Evolutionary conservation across 345 rosid genomes (phyloP), one percentile per base, ranked within the genome.

Genomic region (Ceriops tagal): DNA sequence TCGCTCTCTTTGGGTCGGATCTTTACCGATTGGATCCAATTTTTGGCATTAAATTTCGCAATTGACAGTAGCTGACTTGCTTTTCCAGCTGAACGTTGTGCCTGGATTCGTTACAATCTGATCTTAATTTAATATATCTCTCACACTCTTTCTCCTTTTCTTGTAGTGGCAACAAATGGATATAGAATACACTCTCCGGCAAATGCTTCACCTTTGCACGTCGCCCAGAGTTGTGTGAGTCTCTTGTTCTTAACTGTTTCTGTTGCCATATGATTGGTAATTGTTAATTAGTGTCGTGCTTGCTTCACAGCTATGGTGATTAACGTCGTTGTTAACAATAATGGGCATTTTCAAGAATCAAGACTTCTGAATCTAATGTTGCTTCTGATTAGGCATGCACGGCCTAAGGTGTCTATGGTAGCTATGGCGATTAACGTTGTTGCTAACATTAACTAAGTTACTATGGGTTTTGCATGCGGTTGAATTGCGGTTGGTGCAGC

Each of bases 91-190:
- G 46, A 39, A 9, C 15, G 46, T 16, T 39, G 46, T 10, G 46
- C 15, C 11, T 39, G 15, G 46, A 39, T 1, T 39, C 46, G 4
- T 39, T 39, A 15, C 46, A 39, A 39, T 39, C 46, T 0, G 46
- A 39, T 9, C 13, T 39, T 39, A 39, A 39, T 2, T 2, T 10
- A 9, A 39, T 53, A 67, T 62, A 67, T 70, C 71, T 72, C 68
- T 46, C 34, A 53, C 51, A 21, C 15, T 70, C 0, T 35, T 35
- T 69, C 75, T 47, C 73, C 68, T 63, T 65, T 64, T 46, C 47
- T 69, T 88, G 71, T 80, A 90, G 99, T 95, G 98, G 99, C 98
- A 88, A 77, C 99, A 95, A 90, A 95, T 95, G 99, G 99, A 95
- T 80, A 80, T 95, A 70, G 99, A 92, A 67, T 95, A 92, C 81